Evolutionary conservation across 1,139 yeast species (phyloP).

Genomic region (Pichia sp.): DNA sequence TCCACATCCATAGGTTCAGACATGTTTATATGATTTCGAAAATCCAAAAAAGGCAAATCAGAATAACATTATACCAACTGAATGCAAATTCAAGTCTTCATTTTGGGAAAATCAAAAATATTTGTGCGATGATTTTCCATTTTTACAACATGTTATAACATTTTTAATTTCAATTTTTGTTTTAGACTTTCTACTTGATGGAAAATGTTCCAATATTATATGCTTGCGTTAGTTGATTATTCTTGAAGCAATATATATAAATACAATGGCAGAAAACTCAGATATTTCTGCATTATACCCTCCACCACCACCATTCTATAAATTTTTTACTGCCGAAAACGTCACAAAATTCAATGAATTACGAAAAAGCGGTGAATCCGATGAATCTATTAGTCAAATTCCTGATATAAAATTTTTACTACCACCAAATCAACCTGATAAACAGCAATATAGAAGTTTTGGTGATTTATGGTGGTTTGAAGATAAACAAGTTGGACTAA

Average conservation of each 20-base stretch:
- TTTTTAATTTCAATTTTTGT: no score
- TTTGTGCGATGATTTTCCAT: neutral
- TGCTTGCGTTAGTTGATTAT: no score
- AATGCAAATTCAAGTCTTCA: neutral
- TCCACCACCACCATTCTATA: constrained; percentile 53
- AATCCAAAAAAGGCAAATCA: neutral
- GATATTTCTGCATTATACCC: constrained; percentile 45
- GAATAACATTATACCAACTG: neutral
- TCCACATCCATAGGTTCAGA: constrained; percentile 18
- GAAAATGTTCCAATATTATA: no score
- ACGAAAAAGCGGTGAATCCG: constrained; percentile 16
- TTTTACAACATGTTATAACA: no score
- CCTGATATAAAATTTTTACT: constrained; percentile 39
- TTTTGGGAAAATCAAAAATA: no score
- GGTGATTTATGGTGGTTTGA: constrained; percentile 57
- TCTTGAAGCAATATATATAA: neutral
- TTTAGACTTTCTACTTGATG: no score
- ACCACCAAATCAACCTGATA: constrained; percentile 45
- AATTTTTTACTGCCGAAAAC: constrained; percentile 39
- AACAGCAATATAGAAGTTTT: constrained; percentile 48
- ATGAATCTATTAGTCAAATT: constrained; percentile 27
- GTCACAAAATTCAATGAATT: constrained; percentile 19
- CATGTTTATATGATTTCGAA: constrained; percentile 6
- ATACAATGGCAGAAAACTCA: neutral
- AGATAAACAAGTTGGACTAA: constrained; percentile 47